phyloP scores from a whole-genome alignment of 345 rosid species.

The Anacardium occidentale region DNA sequence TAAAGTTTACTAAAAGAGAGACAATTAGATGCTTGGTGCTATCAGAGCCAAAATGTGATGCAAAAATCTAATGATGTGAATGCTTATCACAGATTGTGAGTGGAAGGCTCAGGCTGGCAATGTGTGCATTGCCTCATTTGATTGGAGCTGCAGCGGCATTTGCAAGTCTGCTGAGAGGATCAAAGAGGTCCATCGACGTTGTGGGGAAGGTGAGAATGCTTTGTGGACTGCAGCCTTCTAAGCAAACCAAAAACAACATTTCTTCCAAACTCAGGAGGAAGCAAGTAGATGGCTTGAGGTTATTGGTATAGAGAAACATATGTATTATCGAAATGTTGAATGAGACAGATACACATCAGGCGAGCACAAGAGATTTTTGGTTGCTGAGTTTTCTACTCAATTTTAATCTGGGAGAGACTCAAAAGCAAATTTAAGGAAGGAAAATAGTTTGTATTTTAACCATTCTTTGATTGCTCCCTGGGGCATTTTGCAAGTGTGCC shows the following conservation, averaged over 20 bases:
- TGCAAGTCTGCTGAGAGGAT: constrained; percentile 87
- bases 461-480: constrained; percentile 34
- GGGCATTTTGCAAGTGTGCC: constrained; percentile 32
- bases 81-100: constrained; percentile 65
- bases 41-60: not conserved
- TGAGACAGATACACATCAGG: constrained; percentile 12
- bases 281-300: not conserved
- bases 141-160: constrained; percentile 88
- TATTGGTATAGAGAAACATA: constrained; percentile 13
- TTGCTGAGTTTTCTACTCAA: constrained; percentile 26
- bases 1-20: not conserved
- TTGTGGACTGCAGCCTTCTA: constrained; percentile 65
- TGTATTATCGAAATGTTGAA: constrained; percentile 12
- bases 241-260: not conserved
- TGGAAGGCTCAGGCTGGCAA: constrained; percentile 98
- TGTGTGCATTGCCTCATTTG: constrained; percentile 82
- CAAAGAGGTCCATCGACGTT: constrained; percentile 79
- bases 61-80: not conserved
- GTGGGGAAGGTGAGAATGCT: constrained; percentile 85
- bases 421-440: constrained; percentile 3
- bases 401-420: constrained; percentile 25
- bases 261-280: constrained; percentile 43
- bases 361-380: constrained; percentile 15
- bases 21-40: not conserved
- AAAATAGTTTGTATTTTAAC: constrained; percentile 19